Evolutionary conservation across 768 basidiomycete species (phyloP).

Genomic region (Lentinula lateritia): DNA sequence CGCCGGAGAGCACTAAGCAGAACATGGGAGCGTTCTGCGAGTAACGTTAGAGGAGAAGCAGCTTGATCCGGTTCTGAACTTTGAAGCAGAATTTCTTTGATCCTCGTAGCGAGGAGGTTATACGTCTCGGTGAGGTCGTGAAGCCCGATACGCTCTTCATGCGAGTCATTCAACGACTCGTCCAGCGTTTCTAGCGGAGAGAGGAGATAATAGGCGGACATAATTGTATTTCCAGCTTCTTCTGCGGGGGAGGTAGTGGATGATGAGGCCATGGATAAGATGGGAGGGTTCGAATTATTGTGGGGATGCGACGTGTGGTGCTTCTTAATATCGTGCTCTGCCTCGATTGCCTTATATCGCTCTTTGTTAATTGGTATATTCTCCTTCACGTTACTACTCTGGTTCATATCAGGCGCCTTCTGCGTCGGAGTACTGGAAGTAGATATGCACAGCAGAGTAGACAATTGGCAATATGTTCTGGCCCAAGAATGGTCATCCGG

Average conservation of each 20-base stretch:
- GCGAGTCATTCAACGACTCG: slow-evolving; percentile 35
- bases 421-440: background rate
- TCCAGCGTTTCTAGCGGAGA: slow-evolving; percentile 43
- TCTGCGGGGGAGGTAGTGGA: slow-evolving; percentile 7
- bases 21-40: slow-evolving; percentile 6
- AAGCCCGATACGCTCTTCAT: slow-evolving; percentile 28
- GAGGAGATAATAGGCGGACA: slow-evolving; percentile 13
- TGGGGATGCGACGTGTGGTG: background rate
- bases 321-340: background rate
- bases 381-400: background rate
- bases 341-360: background rate
- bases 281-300: background rate
- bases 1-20: slow-evolving; percentile 6
- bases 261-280: slow-evolving; percentile 1
- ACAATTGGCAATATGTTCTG: background rate
- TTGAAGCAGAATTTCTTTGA: slow-evolving; percentile 23
- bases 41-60: slow-evolving; percentile 24
- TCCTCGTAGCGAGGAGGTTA: slow-evolving; percentile 38
- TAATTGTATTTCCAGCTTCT: slow-evolving; percentile 7
- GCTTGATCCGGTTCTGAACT: slow-evolving; percentile 14
- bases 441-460: background rate
- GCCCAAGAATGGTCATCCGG: slow-evolving; percentile 2
- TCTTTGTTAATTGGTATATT: background rate
- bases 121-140: slow-evolving; percentile 65
- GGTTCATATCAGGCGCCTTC: background rate